Evolutionary conservation across 1,284 basidiomycete species (phyloP).

Genomic region (Gomphus bonarii): DNA sequence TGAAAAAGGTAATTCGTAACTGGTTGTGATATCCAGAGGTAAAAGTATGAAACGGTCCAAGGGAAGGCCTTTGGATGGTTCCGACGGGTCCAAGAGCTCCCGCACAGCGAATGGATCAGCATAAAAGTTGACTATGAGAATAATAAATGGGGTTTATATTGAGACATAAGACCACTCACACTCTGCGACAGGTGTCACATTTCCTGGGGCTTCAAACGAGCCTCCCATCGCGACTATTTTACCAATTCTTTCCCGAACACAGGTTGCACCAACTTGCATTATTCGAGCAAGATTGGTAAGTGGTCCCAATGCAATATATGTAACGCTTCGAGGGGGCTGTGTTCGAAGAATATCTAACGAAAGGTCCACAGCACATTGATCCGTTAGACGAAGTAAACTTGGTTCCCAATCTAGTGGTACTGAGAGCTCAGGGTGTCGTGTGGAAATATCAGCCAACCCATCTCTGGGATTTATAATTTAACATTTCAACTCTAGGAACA

Average conservation of each 20-base stretch:
- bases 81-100: constrained; percentile 39
- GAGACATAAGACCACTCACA: constrained; percentile 31
- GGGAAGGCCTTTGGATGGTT: constrained; percentile 35
- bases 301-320: constrained; percentile 83
- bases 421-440: constrained; percentile 65
- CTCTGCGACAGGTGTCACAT: constrained; percentile 75
- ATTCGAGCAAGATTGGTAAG: constrained; percentile 78
- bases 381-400: constrained; percentile 40
- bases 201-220: constrained; percentile 88
- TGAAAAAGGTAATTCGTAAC: constrained; percentile 69
- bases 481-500: not conserved
- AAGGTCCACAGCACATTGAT: constrained; percentile 48
- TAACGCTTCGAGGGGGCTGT: constrained; percentile 54
- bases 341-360: constrained; percentile 56
- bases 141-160: not conserved
- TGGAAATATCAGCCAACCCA: constrained; percentile 66
- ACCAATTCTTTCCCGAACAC: constrained; percentile 52
- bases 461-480: constrained; percentile 38
- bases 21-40: constrained; percentile 74
- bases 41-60: constrained; percentile 60
- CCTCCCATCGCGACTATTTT: constrained; percentile 92
- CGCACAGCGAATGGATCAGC: constrained; percentile 85
- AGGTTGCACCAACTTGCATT: constrained; percentile 45
- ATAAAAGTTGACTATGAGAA: constrained; percentile 74
- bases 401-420: constrained; percentile 32